Base-by-base conservation (phyloP, 2,329 filamentous ascomycete species). In the Rhynchosporium agropyri region DNA sequence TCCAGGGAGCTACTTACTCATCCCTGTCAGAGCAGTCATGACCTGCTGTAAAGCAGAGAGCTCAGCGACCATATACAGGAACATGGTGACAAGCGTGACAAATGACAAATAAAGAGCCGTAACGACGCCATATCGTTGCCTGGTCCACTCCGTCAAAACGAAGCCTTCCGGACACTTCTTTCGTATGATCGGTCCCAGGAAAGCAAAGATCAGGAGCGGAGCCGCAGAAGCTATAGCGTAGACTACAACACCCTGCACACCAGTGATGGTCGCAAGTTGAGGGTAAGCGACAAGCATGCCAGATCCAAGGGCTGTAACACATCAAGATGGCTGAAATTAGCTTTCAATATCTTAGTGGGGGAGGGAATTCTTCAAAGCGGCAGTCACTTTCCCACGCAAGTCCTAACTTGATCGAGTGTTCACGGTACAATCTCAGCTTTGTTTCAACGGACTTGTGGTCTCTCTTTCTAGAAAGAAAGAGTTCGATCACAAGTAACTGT, bases 341-440 rank as follows among this genome's bases (percentile, higher is more conserved):
- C 77, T 74, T 66, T 66, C 67, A 60, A 69, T 70, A 66, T 69
- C 69, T 66, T 51, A 58, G 58, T 62, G 65, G 66, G 65, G 71
- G 69, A 70, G 73, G 75, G 72, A 70, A 74, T 76, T 77, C 75
- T 79, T 78, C 80, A 64, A 86, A 91, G 90, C 90, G 90, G 90
- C 90, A 93, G 89, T 90, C 94, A 91, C 84, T 93, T 94, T 90
- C 91, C 88, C 91, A 94, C 91, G 91, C 91, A 95, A 95, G 91
- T 89, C 92, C 94, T 95, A 94, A 91, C 91, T 95, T 95, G 91
- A 91, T 95, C 91, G 90, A 94, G 90, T 94, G 88, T 79, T 89
- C 82, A 93, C 91, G 90, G 91, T 95, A 86, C 89, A 88, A 89
- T 94, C 91, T 95, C 91, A 94, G 91, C 91, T 85, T 92, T 84